These are phyloP conservation scores for Lactarius trivialis DNA, from an alignment of 768 basidiomycete species.

Conservation along the genomic window DNA sequence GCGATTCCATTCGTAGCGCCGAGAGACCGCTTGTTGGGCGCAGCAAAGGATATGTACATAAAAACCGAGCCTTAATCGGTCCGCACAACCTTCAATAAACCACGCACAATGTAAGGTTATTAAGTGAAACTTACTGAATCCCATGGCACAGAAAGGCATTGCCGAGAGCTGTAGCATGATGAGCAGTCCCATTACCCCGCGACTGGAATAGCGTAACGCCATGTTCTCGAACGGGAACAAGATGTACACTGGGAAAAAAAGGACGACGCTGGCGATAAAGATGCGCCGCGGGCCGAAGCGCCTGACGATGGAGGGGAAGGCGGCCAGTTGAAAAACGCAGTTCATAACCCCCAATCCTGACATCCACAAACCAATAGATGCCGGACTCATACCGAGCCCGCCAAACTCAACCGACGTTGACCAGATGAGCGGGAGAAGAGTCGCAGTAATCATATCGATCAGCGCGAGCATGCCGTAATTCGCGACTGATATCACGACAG, in stretches of 20 bases:
- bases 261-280: constrained; percentile 25
- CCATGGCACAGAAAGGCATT: too few species aligned
- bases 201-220: neutral
- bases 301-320: constrained; percentile 33
- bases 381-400: constrained; percentile 34
- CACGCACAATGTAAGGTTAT: too few species aligned
- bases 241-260: constrained; percentile 24
- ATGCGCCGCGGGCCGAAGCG: constrained; percentile 34
- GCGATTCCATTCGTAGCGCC: too few species aligned
- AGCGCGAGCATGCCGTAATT: constrained; percentile 41
- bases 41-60: too few species aligned
- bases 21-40: too few species aligned
- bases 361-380: constrained; percentile 34
- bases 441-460: constrained; percentile 35
- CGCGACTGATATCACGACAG: constrained; percentile 37
- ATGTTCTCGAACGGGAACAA: constrained; percentile 28
- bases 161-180: too few species aligned
- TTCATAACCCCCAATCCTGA: constrained; percentile 33
- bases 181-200: neutral
- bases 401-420: constrained; percentile 38
- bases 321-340: constrained; percentile 34
- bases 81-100: too few species aligned
- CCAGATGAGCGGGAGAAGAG: constrained; percentile 42
- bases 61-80: too few species aligned
- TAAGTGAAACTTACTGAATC: too few species aligned